Percentiles rank a stretch among this genome's conserved stretches.
phyloP scores from a whole-genome alignment of 257 asterid genomes.

The Nicotiana knightiana region DNA sequence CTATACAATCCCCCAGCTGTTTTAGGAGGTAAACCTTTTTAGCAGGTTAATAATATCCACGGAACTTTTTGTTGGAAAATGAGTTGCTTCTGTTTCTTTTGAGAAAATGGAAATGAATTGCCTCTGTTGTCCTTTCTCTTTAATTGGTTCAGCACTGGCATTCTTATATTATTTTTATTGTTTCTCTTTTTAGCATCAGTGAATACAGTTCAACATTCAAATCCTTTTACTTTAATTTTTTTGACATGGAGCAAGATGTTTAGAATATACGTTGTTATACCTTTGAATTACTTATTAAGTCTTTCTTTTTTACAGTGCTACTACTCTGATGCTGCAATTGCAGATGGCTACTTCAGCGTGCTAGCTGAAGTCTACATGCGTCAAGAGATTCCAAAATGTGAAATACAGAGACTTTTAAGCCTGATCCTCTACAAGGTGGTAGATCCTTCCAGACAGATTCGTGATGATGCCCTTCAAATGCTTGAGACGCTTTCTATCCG shows the following conservation, averaged over 20 bases:
- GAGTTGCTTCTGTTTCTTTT: background rate
- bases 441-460: conserved; percentile 97
- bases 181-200: background rate
- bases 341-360: conserved; percentile 99
- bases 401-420: conserved; percentile 92
- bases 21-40: background rate
- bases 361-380: conserved; percentile 99
- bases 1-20: background rate
- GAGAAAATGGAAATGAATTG: background rate
- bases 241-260: background rate
- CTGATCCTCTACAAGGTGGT: conserved; percentile 98
- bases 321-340: conserved; percentile 95
- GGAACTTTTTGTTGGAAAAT: background rate
- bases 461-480: conserved; percentile 99
- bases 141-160: background rate
- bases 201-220: background rate
- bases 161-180: background rate
- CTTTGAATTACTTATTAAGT: conserved; percentile 12
- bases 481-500: conserved; percentile 98
- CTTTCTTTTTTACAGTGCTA: conserved; percentile 61
- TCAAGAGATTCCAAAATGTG: conserved; percentile 97
- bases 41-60: background rate
- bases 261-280: background rate
- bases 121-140: background rate
- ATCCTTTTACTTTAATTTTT: background rate